Evolutionary conservation across 768 basidiomycete species (phyloP).

Genomic region (Collybia sordida): DNA sequence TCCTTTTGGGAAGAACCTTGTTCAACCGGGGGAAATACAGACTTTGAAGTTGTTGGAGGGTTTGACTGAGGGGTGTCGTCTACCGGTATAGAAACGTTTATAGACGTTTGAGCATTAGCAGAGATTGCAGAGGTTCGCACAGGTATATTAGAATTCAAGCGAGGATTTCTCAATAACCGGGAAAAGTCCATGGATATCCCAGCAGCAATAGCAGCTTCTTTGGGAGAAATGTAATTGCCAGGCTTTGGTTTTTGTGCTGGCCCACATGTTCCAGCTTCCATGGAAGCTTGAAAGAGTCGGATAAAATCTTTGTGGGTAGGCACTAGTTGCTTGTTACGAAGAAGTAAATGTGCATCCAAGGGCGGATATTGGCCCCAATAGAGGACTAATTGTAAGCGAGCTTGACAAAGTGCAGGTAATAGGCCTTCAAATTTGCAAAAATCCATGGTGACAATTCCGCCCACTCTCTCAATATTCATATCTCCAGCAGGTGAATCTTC

Average conservation of each 20-base stretch:
- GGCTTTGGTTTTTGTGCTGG: too few relatives aligned
- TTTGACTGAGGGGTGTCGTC: background rate
- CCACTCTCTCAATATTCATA: background rate
- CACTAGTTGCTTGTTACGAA: background rate
- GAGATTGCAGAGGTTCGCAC: background rate
- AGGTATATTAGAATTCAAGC: too few relatives aligned
- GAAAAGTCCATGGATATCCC: too few relatives aligned
- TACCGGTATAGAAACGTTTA: too few relatives aligned
- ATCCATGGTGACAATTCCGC: conserved; percentile 8
- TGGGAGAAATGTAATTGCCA: too few relatives aligned
- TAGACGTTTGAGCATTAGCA: too few relatives aligned
- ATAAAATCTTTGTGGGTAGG: background rate
- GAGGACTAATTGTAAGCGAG: background rate
- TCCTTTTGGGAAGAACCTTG: background rate
- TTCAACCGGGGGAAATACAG: background rate
- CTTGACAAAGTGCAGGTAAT: background rate
- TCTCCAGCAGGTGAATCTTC: conserved; percentile 9
- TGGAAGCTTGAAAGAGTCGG: too few relatives aligned
- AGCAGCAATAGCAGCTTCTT: too few relatives aligned
- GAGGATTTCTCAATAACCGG: too few relatives aligned
- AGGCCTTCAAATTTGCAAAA: background rate
- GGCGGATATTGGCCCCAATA: conserved; percentile 1
- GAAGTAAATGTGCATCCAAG: background rate
- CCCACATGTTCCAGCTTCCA: too few relatives aligned
- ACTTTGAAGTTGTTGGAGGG: background rate